Evolutionary conservation across 768 basidiomycete species (phyloP).

Genomic region (Gautieria morchelliformis): DNA sequence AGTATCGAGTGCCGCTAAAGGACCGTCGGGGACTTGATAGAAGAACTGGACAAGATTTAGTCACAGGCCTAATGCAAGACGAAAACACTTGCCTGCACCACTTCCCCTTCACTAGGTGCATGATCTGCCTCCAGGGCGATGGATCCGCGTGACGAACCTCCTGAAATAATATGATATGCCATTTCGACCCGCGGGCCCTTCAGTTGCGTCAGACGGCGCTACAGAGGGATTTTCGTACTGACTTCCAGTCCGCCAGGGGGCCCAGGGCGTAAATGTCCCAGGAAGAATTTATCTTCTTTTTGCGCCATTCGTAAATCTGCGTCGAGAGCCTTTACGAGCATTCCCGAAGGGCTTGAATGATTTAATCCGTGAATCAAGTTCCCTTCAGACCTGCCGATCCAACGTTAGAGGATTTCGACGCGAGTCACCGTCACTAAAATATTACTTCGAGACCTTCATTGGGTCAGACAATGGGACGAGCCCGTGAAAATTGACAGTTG

Average conservation of each 20-base stretch:
- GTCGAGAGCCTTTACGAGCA: conserved; percentile 47
- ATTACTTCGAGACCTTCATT: conserved; percentile 48
- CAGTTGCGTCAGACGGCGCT: background rate
- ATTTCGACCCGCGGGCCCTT: background rate
- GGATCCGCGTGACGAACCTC: conserved; percentile 61
- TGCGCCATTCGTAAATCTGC: conserved; percentile 17
- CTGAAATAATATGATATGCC: conserved; percentile 53
- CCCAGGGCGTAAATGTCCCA: conserved; percentile 26
- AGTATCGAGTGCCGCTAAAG: background rate
- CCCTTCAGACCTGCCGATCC: conserved; percentile 54
- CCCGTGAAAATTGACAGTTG: conserved; percentile 27
- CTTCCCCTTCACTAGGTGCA: conserved; percentile 40
- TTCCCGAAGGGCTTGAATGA: conserved; percentile 46
- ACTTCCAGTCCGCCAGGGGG: conserved; percentile 19
- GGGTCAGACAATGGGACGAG: conserved; percentile 34
- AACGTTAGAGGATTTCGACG: background rate
- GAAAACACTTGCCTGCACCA: conserved; percentile 36
- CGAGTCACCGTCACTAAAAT: background rate
- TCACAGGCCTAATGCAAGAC: background rate
- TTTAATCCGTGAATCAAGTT: conserved; percentile 60
- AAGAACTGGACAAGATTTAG: background rate
- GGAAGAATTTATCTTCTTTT: conserved; percentile 50
- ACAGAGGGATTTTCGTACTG: conserved; percentile 5
- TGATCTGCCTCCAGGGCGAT: conserved; percentile 48
- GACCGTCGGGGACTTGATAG: background rate